Evolutionary conservation across 345 rosid species (phyloP).

Genomic region (Aquilaria yunnanensis): DNA sequence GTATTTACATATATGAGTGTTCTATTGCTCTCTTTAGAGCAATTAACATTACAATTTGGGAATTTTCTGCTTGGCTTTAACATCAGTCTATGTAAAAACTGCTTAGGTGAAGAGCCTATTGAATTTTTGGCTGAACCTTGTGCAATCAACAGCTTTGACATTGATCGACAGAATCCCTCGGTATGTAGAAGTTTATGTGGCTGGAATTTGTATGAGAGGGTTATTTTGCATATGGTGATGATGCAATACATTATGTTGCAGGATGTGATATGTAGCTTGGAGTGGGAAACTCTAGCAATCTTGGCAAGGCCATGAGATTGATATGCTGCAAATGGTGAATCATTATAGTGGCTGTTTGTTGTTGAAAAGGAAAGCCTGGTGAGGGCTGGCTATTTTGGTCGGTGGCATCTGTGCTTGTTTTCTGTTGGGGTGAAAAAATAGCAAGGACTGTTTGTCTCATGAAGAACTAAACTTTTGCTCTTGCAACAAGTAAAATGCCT

Average conservation of each 20-base stretch:
- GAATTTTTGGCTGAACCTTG: conserved; percentile 89
- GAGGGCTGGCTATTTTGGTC: too few relatives aligned
- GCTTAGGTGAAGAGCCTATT: conserved; percentile 57
- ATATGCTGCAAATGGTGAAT: background rate
- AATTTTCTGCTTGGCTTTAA: too few relatives aligned
- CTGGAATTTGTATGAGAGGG: background rate
- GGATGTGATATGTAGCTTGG: conserved; percentile 88
- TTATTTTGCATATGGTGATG: conserved; percentile 10
- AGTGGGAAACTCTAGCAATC: conserved; percentile 82
- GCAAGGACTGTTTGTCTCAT: too few relatives aligned
- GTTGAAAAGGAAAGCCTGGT: too few relatives aligned
- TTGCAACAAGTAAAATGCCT: too few relatives aligned
- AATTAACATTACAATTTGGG: too few relatives aligned
- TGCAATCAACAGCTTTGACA: conserved; percentile 90
- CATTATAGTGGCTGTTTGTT: background rate
- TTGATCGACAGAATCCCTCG: conserved; percentile 66
- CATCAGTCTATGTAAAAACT: background rate
- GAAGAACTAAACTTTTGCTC: too few relatives aligned
- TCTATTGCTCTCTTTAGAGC: too few relatives aligned
- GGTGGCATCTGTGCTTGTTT: too few relatives aligned
- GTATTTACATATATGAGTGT: too few relatives aligned
- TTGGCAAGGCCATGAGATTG: conserved; percentile 45
- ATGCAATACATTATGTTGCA: conserved; percentile 19
- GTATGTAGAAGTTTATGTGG: conserved; percentile 28
- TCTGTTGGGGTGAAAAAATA: too few relatives aligned